Evolutionary conservation across 2,329 filamentous ascomycete species (phyloP), one percentile per base, ranked within the genome.

Genomic region (Fusarium sp.): DNA sequence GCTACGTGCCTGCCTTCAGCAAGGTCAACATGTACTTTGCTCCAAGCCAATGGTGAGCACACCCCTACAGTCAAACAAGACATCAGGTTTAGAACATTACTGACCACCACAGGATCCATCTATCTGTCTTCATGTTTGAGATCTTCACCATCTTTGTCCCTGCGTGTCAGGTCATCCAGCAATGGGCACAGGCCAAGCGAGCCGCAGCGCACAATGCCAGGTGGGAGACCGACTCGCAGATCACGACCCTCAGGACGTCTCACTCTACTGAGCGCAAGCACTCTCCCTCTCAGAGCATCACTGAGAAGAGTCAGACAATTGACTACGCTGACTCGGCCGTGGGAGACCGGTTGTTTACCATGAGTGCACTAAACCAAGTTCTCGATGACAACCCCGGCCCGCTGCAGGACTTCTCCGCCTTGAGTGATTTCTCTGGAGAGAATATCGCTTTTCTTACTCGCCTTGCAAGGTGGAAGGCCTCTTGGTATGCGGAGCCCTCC

Each of bases 391-490:
- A 92, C 77, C 88, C 90, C 0, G 83, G 85, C 1, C 88, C 89
- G 0, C 85, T 93, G 0, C 89, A 91, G 66, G 82, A 89, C 58
- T 93, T 92, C 78, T 91, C 92, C 0, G 91, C 91, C 0, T 83
- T 88, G 2, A 86, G 87, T 45, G 92, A 93, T 73, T 93, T 93
- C 78, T 92, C 91, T 0, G 91, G 91, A 22, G 92, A 93, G 80
- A 93, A 93, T 76, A 90, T 93, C 73, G 88, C 91, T 37, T 93
- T 93, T 79, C 83, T 93, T 3, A 90, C 86, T 10, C 83, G 85
- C n/a, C 86, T 92, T 2, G 82, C 85, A 2, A 84, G 86, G 58
- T 93, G 90, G 89, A 91, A 89, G 78, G 76, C 78, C 4, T 81
- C 80, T 2, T 62, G 77, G 74, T 37, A 72, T 69, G 50, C 50